These are phyloP conservation scores for Gnomoniopsis sp. DNA, from an alignment of 2,329 filamentous ascomycete genomes.

Conservation along the genomic window DNA sequence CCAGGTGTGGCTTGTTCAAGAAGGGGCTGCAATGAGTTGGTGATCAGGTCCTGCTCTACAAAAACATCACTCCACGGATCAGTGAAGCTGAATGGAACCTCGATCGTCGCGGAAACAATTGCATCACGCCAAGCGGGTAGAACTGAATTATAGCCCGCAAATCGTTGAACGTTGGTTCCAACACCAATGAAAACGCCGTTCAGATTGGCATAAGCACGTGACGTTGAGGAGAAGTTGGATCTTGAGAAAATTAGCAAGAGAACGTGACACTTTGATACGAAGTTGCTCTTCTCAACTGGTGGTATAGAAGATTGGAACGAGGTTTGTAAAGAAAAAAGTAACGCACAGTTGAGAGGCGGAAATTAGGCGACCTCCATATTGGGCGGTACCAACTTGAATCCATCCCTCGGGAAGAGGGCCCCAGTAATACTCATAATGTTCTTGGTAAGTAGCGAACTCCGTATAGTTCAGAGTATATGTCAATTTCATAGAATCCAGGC, in stretches of 20 bases:
- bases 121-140: slow-evolving; percentile 35
- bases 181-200: slow-evolving; percentile 17
- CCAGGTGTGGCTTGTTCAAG: slow-evolving; percentile 33
- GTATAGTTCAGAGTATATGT: slow-evolving; percentile 23
- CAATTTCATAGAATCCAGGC: slow-evolving; percentile 24
- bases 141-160: slow-evolving; percentile 31
- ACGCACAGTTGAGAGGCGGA: slow-evolving; percentile 24
- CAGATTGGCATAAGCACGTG: slow-evolving; percentile 4
- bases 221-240: slow-evolving; percentile 5
- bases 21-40: slow-evolving; percentile 27
- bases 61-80: slow-evolving; percentile 24
- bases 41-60: slow-evolving; percentile 27
- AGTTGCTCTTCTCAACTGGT: background rate
- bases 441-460: slow-evolving; percentile 25
- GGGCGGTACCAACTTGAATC: slow-evolving; percentile 28
- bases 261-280: no score
- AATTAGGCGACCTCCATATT: slow-evolving; percentile 34
- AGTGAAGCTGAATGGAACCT: slow-evolving; percentile 23
- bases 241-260: background rate
- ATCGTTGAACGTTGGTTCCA: slow-evolving; percentile 14
- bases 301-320: background rate
- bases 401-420: slow-evolving; percentile 33
- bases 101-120: slow-evolving; percentile 30
- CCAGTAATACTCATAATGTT: slow-evolving; percentile 32
- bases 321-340: background rate